Percentiles rank a stretch among this genome's conserved stretches.
phyloP scores from a whole-genome alignment of 495 filamentous ascomycete genomes.

The Paragyromitra xinjiangensis region DNA sequence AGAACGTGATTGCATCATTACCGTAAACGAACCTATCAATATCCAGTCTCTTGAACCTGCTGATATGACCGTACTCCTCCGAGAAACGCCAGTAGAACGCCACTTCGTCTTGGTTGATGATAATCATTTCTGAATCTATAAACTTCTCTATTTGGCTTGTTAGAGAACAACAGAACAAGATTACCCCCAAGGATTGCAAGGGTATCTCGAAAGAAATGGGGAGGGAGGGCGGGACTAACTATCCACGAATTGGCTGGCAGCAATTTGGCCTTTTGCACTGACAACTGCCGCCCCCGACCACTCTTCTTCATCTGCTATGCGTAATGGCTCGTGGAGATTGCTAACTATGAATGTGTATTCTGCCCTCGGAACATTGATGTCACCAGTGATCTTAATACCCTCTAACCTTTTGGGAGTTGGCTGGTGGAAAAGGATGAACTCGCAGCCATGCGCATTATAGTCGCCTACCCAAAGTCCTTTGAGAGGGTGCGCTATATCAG shows the following conservation, averaged over 20 bases:
- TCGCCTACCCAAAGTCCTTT: slow-evolving; percentile 93
- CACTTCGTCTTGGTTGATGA: slow-evolving; percentile 77
- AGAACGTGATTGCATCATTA: slow-evolving; percentile 28
- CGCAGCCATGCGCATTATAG: slow-evolving; percentile 85
- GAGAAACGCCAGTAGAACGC: slow-evolving; percentile 81
- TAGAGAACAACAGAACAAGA: background rate
- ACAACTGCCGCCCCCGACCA: slow-evolving; percentile 82
- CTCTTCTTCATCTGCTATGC: slow-evolving; percentile 70
- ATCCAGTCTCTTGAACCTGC: slow-evolving; percentile 79
- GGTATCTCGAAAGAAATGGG: background rate
- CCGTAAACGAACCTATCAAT: slow-evolving; percentile 67
- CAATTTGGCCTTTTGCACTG: slow-evolving; percentile 77
- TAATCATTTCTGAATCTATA: slow-evolving; percentile 76
- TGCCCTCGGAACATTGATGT: slow-evolving; percentile 83
- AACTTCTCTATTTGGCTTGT: slow-evolving; percentile 68
- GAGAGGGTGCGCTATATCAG: slow-evolving; percentile 79
- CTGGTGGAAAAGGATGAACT: slow-evolving; percentile 84
- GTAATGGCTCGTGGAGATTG: slow-evolving; percentile 72
- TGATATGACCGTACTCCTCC: slow-evolving; percentile 76
- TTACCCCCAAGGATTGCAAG: no score
- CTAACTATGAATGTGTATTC: slow-evolving; percentile 80
- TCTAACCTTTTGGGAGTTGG: slow-evolving; percentile 66
- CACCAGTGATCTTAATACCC: slow-evolving; percentile 90
- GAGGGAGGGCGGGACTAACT: slow-evolving; percentile 64
- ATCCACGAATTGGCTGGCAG: slow-evolving; percentile 71